These are phyloP conservation scores for Kalaharituber pfeilii DNA, from an alignment of 2,329 filamentous ascomycete species.

Conservation along the genomic window DNA sequence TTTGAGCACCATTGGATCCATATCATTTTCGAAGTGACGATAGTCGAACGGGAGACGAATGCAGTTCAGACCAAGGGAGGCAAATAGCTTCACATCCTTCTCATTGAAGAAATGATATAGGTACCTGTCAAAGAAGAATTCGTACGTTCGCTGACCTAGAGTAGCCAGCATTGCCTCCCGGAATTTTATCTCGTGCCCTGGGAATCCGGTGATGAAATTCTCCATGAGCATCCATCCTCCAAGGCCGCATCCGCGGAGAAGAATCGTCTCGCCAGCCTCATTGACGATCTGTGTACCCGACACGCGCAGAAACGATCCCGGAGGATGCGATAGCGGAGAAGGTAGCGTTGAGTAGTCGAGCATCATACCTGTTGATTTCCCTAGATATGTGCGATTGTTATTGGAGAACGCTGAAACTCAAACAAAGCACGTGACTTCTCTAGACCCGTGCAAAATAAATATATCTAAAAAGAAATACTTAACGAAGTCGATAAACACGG, in stretches of 20 bases:
- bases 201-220: constrained; percentile 36
- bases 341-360: neutral
- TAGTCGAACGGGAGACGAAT: constrained; percentile 33
- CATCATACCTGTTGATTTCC: too few relatives aligned
- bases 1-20: constrained; percentile 32
- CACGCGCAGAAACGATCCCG: neutral
- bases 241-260: neutral
- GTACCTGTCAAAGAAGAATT: constrained; percentile 35
- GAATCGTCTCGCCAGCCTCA: neutral
- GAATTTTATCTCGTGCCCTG: constrained; percentile 33
- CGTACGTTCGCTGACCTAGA: constrained; percentile 31
- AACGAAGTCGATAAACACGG: too few relatives aligned
- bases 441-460: too few relatives aligned
- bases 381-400: too few relatives aligned
- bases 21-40: constrained; percentile 33
- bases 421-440: too few relatives aligned
- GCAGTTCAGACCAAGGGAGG: constrained; percentile 33
- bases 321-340: neutral
- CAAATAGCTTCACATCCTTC: constrained; percentile 33
- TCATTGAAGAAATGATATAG: constrained; percentile 35
- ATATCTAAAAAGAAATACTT: too few relatives aligned
- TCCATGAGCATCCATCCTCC: constrained; percentile 25
- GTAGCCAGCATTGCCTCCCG: constrained; percentile 31
- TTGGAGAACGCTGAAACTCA: too few relatives aligned
- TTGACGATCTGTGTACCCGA: neutral